phyloP scores from a whole-genome alignment of 2,329 filamentous ascomycete species.

The Huntiella decipiens region DNA sequence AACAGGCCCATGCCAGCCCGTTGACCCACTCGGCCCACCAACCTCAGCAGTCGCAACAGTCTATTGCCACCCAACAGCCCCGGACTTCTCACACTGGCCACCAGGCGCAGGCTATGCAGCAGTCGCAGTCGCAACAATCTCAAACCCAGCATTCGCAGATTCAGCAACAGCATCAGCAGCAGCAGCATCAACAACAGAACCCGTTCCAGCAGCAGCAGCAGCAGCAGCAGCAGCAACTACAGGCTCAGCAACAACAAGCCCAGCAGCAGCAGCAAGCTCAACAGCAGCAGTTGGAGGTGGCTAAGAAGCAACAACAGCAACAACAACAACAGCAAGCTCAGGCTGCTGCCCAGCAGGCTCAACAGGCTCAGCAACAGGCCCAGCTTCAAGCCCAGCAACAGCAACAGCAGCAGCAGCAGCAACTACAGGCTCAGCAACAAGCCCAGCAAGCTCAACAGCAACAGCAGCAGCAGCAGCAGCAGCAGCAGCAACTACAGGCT shows the following conservation, averaged over 20 bases:
- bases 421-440: conserved; percentile 18
- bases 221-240: conserved; percentile 6
- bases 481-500: background rate
- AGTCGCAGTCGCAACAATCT: conserved; percentile 15
- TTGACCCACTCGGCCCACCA: conserved; percentile 8
- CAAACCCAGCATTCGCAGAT: conserved; percentile 11
- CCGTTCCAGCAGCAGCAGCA: background rate
- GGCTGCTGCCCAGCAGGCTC: background rate
- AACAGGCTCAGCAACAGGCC: conserved; percentile 7
- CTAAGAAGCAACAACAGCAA: conserved; percentile 1
- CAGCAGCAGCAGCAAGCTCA: conserved; percentile 16
- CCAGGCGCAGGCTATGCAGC: conserved; percentile 13
- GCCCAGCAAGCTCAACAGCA: conserved; percentile 17
- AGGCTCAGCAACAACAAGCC: conserved; percentile 19
- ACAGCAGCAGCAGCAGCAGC: conserved; percentile 4
- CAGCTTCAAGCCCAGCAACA: conserved; percentile 10
- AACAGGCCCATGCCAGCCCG: conserved; percentile 9
- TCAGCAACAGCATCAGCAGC: conserved; percentile 9
- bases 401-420: conserved; percentile 9
- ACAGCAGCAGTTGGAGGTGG: conserved; percentile 1
- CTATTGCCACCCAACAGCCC: conserved; percentile 7
- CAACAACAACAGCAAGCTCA: conserved; percentile 7
- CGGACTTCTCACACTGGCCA: conserved; percentile 14
- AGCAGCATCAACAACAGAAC: conserved; percentile 1
- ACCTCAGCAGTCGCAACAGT: conserved; percentile 12